A percentile compares a stretch with the other conserved stretches of the same genome.
These are phyloP conservation scores for Phialemonium atrogriseum DNA, from an alignment of 2,329 filamentous ascomycete species.

Conservation along the genomic window DNA sequence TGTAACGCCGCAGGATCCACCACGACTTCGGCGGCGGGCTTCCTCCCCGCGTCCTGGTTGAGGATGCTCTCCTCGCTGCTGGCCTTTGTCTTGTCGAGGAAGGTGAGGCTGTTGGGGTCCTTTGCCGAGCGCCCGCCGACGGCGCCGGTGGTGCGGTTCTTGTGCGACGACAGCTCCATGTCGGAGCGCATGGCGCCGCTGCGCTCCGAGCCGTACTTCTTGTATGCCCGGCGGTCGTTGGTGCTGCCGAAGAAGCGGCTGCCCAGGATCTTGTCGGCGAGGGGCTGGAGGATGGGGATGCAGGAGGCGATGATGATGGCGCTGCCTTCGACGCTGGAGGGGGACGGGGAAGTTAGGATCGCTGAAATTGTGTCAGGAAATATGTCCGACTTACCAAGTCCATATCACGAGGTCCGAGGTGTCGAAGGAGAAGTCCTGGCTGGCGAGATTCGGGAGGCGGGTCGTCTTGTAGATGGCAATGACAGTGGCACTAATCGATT, in stretches of 20 bases:
- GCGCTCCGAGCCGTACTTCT: conserved; percentile 3
- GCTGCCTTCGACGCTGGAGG: conserved; percentile 15
- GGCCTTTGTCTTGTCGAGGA: too few relatives aligned
- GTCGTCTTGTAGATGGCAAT: conserved; percentile 24
- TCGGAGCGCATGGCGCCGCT: conserved; percentile 1
- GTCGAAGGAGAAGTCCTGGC: conserved; percentile 22
- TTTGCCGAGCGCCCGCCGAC: too few relatives aligned
- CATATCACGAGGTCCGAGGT: conserved; percentile 35
- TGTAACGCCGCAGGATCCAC: not conserved
- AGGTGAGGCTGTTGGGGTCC: too few relatives aligned
- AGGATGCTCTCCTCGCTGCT: too few relatives aligned
- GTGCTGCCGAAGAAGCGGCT: conserved; percentile 4
- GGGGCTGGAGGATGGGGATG: conserved; percentile 15
- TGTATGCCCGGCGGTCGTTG: not conserved
- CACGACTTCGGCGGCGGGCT: not conserved
- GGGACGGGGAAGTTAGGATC: not conserved
- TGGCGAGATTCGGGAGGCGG: conserved; percentile 15
- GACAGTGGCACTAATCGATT: conserved; percentile 12
- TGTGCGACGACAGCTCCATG: not conserved
- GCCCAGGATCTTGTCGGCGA: conserved; percentile 11
- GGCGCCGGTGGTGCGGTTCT: not conserved
- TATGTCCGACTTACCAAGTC: conserved; percentile 29
- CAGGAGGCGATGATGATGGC: conserved; percentile 17
- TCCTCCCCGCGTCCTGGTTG: conserved; percentile 1
- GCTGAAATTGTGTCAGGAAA: not conserved